A percentile compares a stretch with the other conserved stretches of the same genome.
These are phyloP conservation scores for Aspergillus niger DNA, from an alignment of 2,329 filamentous ascomycete genomes.

Conservation along the genomic window DNA sequence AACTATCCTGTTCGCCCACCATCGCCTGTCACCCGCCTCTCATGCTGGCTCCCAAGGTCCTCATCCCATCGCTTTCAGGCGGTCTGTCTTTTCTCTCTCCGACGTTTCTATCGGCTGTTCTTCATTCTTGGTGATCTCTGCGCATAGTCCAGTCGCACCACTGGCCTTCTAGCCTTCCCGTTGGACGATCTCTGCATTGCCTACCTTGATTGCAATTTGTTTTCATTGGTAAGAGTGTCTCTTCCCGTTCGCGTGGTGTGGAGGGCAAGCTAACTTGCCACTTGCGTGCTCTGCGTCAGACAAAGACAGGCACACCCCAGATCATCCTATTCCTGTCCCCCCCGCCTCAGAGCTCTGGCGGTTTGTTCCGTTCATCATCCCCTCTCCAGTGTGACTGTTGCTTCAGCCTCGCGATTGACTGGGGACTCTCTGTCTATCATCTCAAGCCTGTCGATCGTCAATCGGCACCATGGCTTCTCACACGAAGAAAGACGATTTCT, in stretches of 20 bases:
- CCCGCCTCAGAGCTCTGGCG: background rate
- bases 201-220: conserved; percentile 5
- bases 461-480: conserved; percentile 35
- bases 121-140: conserved; percentile 11
- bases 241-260: conserved; percentile 8
- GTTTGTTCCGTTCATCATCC: background rate
- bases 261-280: conserved; percentile 5
- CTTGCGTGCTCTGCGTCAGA: background rate
- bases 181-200: conserved; percentile 13
- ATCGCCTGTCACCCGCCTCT: background rate
- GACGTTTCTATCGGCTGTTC: conserved; percentile 8
- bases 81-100: conserved; percentile 15
- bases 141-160: conserved; percentile 14
- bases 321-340: background rate
- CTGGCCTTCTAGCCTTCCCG: conserved; percentile 6
- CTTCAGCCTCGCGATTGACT: background rate
- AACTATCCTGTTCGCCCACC: background rate
- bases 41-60: conserved; percentile 26
- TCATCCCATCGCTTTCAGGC: conserved; percentile 17
- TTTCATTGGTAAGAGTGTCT: conserved; percentile 3
- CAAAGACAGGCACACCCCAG: background rate
- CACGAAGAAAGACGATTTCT: conserved; percentile 37
- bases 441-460: background rate
- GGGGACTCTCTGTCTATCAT: background rate
- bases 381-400: background rate